Evolutionary conservation across 192 early-diverging fungal species (phyloP).

Genomic region (Entophlyctis luteolus): DNA sequence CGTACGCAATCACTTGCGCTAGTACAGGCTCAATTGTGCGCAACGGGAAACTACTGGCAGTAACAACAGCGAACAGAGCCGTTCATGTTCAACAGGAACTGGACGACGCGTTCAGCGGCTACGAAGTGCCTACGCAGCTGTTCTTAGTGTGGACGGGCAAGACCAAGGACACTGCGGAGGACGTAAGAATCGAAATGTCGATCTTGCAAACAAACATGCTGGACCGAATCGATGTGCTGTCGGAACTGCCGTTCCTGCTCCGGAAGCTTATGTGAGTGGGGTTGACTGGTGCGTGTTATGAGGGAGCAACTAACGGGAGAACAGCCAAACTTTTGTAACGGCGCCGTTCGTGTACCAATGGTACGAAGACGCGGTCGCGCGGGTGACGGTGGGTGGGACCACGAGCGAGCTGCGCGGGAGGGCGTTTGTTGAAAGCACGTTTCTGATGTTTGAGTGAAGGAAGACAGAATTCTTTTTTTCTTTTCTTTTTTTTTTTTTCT

Average conservation of each 20-base stretch:
- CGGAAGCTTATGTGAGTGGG: slow-evolving; percentile 69
- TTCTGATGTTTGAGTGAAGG: slow-evolving; percentile 42
- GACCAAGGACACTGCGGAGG: slow-evolving; percentile 48
- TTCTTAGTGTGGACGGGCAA: slow-evolving; percentile 76
- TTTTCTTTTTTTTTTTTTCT: no score
- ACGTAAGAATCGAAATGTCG: slow-evolving; percentile 63
- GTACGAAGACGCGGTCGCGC: slow-evolving; percentile 69
- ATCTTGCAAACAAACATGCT: slow-evolving; percentile 59
- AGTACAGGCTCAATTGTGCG: slow-evolving; percentile 72
- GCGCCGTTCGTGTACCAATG: slow-evolving; percentile 94
- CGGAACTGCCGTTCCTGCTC: slow-evolving; percentile 88
- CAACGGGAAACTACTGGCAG: slow-evolving; percentile 62
- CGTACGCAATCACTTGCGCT: slow-evolving; percentile 36
- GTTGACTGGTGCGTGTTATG: no score
- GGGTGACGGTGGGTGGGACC: slow-evolving; percentile 71
- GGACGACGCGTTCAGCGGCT: slow-evolving; percentile 76
- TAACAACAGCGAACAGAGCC: slow-evolving; percentile 71
- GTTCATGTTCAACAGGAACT: slow-evolving; percentile 58
- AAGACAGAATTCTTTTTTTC: no score
- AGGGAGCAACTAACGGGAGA: background rate
- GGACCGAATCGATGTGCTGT: slow-evolving; percentile 87
- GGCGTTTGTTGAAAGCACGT: slow-evolving; percentile 80
- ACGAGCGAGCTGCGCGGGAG: slow-evolving; percentile 58
- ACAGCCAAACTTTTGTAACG: slow-evolving; percentile 77
- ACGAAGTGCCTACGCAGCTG: slow-evolving; percentile 70